Base-by-base conservation (phyloP, 2,329 filamentous ascomycete species). In the Penicillium sp. region DNA sequence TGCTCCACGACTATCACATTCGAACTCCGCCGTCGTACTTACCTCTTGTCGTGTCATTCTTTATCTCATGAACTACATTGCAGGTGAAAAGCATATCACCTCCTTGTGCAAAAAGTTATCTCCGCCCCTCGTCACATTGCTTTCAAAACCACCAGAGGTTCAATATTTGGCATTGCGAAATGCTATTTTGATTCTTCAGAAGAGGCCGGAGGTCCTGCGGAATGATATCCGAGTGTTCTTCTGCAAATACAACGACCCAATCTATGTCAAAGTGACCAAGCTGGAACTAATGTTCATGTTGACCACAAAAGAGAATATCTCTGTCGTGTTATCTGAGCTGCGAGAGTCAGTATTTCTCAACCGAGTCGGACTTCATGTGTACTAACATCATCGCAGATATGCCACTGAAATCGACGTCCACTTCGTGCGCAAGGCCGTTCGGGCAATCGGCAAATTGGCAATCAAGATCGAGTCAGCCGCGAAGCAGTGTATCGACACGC, bases 241-340 rank as follows among this genome's bases (percentile, higher is more conserved):
- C 74, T 99, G 93, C 83, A 99, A 99, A 78, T 99, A 99, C 74
- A 99, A 99, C 69, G 93, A 99, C 66, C 93, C 93, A 0, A 99
- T 99, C 57, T 99, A 97, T 69, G 93, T 99, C 74, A 99, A 99
- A 72, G 93, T 99, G 43, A 99, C 93, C 13, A 99, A 99, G 73
- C 80, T 99, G 41, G 93, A 99, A 72, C 81, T 99, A 61, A 97
- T 99, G 59, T 99, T 99, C 72, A 99, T 97, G 93, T 80, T 99
- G 52, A 93, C 93, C 7, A 95, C 83, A 29, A 90, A 96, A 71
- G 87, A 86, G 63, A 99, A 99, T 68, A 99, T 99, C 61, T 86
- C 89, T 41, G 89, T 97, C 66, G 93, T 99, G 1, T 73, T 99
- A 57, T 95, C 91, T 1, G 93, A 99, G 69, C 74, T 99, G 48